Evolutionary conservation across 345 rosid genomes (phyloP).

Genomic region (Hirschfeldia incana): DNA sequence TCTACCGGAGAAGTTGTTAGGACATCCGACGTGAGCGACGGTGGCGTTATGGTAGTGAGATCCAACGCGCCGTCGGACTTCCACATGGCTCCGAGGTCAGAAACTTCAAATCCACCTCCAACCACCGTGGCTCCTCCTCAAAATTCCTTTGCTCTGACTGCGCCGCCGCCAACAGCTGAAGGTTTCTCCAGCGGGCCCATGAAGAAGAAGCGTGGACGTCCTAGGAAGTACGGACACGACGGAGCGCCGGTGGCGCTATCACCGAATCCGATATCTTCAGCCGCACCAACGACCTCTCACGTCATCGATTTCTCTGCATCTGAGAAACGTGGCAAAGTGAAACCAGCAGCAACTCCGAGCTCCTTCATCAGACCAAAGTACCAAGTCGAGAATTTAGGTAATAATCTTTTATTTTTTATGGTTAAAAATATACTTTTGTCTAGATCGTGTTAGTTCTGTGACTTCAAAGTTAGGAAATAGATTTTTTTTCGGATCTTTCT

Average conservation of each 20-base stretch:
- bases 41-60: constrained; percentile 83
- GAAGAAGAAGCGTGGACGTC: constrained; percentile 92
- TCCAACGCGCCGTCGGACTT: constrained; percentile 87
- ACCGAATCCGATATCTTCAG: constrained; percentile 86
- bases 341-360: constrained; percentile 44
- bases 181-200: constrained; percentile 34
- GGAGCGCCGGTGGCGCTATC: constrained; percentile 65
- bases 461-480: constrained; percentile 14
- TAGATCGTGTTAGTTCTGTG: constrained; percentile 12
- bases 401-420: background rate
- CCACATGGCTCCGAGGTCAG: constrained; percentile 80
- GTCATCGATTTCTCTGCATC: constrained; percentile 80
- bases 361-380: constrained; percentile 55
- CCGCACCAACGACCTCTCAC: constrained; percentile 58
- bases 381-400: constrained; percentile 73
- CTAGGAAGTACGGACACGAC: constrained; percentile 82
- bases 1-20: constrained; percentile 54
- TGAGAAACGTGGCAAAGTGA: constrained; percentile 67
- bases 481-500: constrained; percentile 34
- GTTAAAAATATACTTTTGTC: background rate
- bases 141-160: background rate
- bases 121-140: constrained; percentile 42
- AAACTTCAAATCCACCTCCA: constrained; percentile 45
- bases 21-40: constrained; percentile 47
- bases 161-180: background rate